Evolutionary conservation across 75 land plant genomes (phyloP).

Genomic region (Picea sitchensis): DNA sequence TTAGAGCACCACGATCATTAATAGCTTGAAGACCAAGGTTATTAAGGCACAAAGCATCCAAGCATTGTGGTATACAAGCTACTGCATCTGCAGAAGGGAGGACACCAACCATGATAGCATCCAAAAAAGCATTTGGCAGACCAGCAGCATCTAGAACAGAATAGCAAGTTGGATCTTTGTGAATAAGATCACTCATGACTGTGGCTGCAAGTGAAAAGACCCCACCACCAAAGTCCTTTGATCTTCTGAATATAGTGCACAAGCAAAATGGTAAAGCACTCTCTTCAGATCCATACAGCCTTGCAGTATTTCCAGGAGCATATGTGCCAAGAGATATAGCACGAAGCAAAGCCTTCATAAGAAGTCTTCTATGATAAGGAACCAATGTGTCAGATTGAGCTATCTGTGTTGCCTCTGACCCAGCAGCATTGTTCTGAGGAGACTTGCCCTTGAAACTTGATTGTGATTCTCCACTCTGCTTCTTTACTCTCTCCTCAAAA

Average conservation of each 20-base stretch:
- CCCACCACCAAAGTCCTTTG: conserved; percentile 96
- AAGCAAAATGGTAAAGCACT: conserved; percentile 76
- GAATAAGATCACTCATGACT: conserved; percentile 96
- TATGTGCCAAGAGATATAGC: conserved; percentile 92
- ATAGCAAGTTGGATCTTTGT: conserved; percentile 96
- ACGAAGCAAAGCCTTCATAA: conserved; percentile 82
- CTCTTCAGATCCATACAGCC: conserved; percentile 79
- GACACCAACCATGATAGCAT: conserved; percentile 80
- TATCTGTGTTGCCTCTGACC: conserved; percentile 23
- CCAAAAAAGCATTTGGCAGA: conserved; percentile 83
- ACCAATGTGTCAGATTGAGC: conserved; percentile 60
- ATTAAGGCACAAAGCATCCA: conserved; percentile 94
- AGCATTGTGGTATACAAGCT: conserved; percentile 81
- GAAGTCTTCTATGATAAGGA: conserved; percentile 57
- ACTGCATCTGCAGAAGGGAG: conserved; percentile 86
- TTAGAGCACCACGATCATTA: conserved; percentile 74
- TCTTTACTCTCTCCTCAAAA: conserved; percentile 44
- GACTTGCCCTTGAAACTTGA: conserved; percentile 31
- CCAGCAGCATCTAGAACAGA: conserved; percentile 79
- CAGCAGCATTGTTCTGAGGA: conserved; percentile 14
- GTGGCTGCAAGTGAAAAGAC: conserved; percentile 92
- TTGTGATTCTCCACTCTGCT: conserved; percentile 24
- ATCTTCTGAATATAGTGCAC: conserved; percentile 71
- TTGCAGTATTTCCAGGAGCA: conserved; percentile 73
- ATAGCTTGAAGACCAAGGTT: conserved; percentile 83